These are phyloP conservation scores for Leccinum barrowsii DNA, from an alignment of 768 basidiomycete genomes.

Conservation along the genomic window DNA sequence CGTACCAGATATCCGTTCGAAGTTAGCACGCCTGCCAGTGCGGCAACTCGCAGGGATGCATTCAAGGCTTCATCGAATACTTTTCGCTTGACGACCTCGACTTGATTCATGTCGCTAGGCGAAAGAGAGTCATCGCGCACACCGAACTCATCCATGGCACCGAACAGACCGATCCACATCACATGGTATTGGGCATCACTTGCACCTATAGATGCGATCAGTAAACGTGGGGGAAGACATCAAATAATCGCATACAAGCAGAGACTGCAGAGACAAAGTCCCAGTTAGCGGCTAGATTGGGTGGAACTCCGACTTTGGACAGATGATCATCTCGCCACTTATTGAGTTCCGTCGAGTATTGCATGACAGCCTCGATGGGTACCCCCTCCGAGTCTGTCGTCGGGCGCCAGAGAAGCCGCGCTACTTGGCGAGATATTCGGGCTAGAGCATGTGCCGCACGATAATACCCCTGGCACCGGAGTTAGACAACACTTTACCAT, in stretches of 20 bases:
- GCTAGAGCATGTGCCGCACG: constrained; percentile 81
- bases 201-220: constrained; percentile 44
- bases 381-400: constrained; percentile 75
- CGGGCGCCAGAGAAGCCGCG: constrained; percentile 77
- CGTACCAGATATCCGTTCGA: constrained; percentile 83
- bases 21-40: constrained; percentile 81
- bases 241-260: constrained; percentile 42
- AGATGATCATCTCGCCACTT: constrained; percentile 79
- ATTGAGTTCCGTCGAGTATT: constrained; percentile 52
- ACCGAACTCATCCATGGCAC: constrained; percentile 81
- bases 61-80: constrained; percentile 81
- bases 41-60: constrained; percentile 82
- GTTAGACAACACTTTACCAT: constrained; percentile 5
- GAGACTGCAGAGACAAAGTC: constrained; percentile 81
- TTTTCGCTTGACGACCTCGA: constrained; percentile 64
- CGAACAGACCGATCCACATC: constrained; percentile 85
- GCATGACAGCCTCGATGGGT: constrained; percentile 57
- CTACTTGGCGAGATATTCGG: constrained; percentile 77
- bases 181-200: constrained; percentile 89
- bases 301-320: constrained; percentile 78
- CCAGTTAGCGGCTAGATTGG: constrained; percentile 81
- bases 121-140: constrained; percentile 54
- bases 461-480: constrained; percentile 66
- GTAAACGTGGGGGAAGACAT: not conserved
- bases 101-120: constrained; percentile 47